Evolutionary conservation across 768 basidiomycete genomes (phyloP).

Genomic region (Glaciozyma martinii): DNA sequence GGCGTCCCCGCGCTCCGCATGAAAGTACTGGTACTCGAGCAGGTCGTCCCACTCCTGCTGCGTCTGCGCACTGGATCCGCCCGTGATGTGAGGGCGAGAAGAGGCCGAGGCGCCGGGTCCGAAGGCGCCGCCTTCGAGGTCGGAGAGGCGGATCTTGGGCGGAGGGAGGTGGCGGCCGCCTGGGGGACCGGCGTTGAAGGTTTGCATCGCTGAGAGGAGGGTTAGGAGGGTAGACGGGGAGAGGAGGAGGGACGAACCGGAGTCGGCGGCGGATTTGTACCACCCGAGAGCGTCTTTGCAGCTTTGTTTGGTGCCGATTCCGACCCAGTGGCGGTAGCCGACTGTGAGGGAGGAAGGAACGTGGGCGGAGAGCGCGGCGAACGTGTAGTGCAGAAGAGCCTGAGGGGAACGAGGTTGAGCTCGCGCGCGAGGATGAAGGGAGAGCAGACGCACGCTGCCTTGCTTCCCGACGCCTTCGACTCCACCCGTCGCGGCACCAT

Average conservation of each 20-base stretch:
- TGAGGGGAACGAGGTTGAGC: constrained; percentile 37
- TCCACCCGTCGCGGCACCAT: constrained; percentile 49
- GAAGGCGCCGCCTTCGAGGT: constrained; percentile 84
- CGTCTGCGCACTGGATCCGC: constrained; percentile 74
- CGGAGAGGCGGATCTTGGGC: constrained; percentile 71
- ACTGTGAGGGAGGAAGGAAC: constrained; percentile 85
- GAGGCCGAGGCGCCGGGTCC: constrained; percentile 91
- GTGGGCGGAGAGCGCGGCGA: constrained; percentile 79
- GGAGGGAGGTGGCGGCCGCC: constrained; percentile 80
- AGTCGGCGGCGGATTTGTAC: constrained; percentile 83
- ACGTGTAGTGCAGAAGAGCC: constrained; percentile 87
- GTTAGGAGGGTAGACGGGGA: neutral
- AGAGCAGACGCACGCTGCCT: constrained; percentile 37
- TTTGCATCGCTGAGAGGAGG: constrained; percentile 55
- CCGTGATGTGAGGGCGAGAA: constrained; percentile 80
- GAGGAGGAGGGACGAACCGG: constrained; percentile 46
- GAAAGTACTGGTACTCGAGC: constrained; percentile 54
- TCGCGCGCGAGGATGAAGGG: neutral
- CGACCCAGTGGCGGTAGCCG: constrained; percentile 90
- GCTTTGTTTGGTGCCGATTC: constrained; percentile 80
- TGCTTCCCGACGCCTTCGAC: constrained; percentile 50
- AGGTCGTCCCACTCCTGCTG: constrained; percentile 34
- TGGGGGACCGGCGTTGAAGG: constrained; percentile 75
- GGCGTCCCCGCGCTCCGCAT: constrained; percentile 82
- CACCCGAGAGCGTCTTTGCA: constrained; percentile 74